Evolutionary conservation across 2,329 filamentous ascomycete species (phyloP), one percentile per base, ranked within the genome.

Genomic region (Pseudopithomyces maydicus): DNA sequence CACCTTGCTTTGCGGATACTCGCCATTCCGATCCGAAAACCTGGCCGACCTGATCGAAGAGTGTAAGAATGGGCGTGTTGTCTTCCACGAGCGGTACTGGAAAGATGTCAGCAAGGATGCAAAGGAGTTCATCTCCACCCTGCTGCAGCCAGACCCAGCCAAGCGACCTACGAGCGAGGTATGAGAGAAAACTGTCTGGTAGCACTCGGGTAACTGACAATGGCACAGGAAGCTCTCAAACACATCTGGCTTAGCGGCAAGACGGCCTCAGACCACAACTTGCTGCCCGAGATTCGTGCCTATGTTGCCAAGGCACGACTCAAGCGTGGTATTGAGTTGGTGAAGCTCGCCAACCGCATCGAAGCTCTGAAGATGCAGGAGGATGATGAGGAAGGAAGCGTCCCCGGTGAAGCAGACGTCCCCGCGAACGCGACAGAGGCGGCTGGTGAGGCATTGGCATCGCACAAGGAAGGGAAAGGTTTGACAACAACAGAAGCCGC

Each of bases 41-140:
- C 83, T 99, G 47, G 85, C 90, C 64, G 95, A 98, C 70, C 83
- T 99, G 64, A 96, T 99, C 65, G 91, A 97, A 62, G 95, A 99
- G 79, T 98, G 93, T 80, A 92, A 87, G 69, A 88, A 85, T 59
- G 90, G 88, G 39, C 85, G 88, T 49, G 90, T 99, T 57, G 85
- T 97, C 52, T 99, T 98, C 85, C 95, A 99, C 76, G 93, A 97
- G 74, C 88, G 94, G 55, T 99, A 98, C 80, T 99, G 95, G 95
- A 95, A 92, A 75, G 95, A 97, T 67, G 95, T 99, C 69, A 97
- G 93, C 74, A 84, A 90, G 48, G 93, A 98, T 66, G 95, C 93
- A 64, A 99, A 98, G 80, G 88, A 94, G 65, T 99, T 99, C 75
- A 98, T 99, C 78, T 80, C 89, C 59, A 81, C 82, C 55, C 84